phyloP scores from a whole-genome alignment of 2,329 filamentous ascomycete species.

The Penicillium sp. region DNA sequence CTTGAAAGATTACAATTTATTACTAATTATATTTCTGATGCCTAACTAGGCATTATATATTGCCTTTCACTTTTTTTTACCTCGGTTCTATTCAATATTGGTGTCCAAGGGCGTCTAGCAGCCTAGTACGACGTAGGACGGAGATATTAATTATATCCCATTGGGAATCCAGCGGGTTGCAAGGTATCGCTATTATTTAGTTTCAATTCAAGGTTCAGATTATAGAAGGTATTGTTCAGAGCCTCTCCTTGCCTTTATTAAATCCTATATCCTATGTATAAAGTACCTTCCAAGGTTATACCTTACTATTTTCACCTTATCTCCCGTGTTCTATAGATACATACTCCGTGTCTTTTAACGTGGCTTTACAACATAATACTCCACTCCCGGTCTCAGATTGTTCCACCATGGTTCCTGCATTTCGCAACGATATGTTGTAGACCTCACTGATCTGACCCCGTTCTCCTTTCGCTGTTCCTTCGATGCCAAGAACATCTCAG shows the following conservation, averaged over 20 bases:
- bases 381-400: not conserved
- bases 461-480: not conserved
- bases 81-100: not conserved
- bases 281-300: no score
- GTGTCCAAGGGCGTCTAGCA: not conserved
- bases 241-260: not conserved
- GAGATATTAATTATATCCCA: conserved; percentile 3
- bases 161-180: not conserved
- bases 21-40: not conserved
- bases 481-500: not conserved
- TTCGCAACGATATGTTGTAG: not conserved
- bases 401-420: not conserved
- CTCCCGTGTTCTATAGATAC: not conserved
- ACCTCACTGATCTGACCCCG: not conserved
- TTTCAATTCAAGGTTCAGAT: not conserved
- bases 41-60: not conserved
- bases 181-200: conserved; percentile 4
- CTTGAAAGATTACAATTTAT: not conserved
- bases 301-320: no score
- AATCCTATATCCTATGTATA: not conserved
- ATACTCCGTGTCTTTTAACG: not conserved
- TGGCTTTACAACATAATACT: not conserved
- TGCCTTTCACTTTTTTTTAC: not conserved
- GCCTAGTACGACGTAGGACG: not conserved
- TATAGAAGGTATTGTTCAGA: not conserved